Conservation (phyloP, 2,329 filamentous ascomycete genomes). For the Parastagonospora nodorum region DNA sequence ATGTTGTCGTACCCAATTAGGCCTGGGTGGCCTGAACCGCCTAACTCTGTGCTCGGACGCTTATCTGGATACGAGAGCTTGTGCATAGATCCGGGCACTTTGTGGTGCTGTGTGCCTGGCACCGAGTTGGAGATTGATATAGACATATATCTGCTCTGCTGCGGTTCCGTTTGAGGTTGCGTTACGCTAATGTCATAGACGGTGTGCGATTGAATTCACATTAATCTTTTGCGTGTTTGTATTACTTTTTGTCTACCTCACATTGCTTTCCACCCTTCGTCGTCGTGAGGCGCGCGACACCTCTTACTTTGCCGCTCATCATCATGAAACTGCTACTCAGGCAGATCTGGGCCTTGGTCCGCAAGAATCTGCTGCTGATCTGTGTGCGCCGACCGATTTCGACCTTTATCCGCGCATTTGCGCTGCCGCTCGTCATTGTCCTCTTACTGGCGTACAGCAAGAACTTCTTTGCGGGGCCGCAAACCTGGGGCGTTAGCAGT, state of each 20-base stretch:
- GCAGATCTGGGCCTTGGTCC: conserved; percentile 30
- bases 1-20: neutral
- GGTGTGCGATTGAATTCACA: too few relatives aligned
- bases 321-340: conserved; percentile 22
- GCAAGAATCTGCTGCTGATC: conserved; percentile 34
- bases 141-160: too few relatives aligned
- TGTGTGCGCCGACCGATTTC: conserved; percentile 22
- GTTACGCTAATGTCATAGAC: too few relatives aligned
- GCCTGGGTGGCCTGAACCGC: neutral
- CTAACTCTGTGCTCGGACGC: neutral
- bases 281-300: too few relatives aligned
- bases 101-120: neutral
- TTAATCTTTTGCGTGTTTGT: neutral
- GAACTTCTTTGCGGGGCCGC: conserved; percentile 26
- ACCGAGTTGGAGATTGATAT: too few relatives aligned
- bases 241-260: neutral
- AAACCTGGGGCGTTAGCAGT: conserved; percentile 26
- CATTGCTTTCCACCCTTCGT: neutral
- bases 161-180: too few relatives aligned
- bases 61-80: neutral
- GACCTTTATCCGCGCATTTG: conserved; percentile 30
- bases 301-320: neutral
- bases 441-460: conserved; percentile 28
- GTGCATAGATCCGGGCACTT: neutral
- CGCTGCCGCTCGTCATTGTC: conserved; percentile 27